Conservation (phyloP, 352 stramenopile species). For the Phytophthora capsici region DNA sequence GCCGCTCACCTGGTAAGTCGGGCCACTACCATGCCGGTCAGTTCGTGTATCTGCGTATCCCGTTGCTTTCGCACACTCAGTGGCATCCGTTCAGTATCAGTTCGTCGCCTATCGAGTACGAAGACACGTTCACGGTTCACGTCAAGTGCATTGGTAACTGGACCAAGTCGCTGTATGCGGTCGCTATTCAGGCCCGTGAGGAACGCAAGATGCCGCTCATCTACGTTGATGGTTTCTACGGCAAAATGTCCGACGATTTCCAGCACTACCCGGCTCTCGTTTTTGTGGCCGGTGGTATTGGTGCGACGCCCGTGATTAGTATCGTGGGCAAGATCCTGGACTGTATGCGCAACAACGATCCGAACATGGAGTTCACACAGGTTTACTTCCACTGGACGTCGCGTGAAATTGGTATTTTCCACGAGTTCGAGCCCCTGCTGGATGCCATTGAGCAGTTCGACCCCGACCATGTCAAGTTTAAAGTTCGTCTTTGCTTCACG, state of each 20-base stretch:
- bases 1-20: slow-evolving; percentile 70
- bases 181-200: slow-evolving; percentile 79
- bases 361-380: slow-evolving; percentile 67
- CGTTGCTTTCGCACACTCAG: slow-evolving; percentile 72
- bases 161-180: slow-evolving; percentile 76
- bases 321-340: slow-evolving; percentile 89
- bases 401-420: slow-evolving; percentile 83
- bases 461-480: slow-evolving; percentile 69
- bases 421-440: slow-evolving; percentile 85
- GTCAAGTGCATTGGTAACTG: slow-evolving; percentile 81
- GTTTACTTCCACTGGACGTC: slow-evolving; percentile 90
- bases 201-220: slow-evolving; percentile 83
- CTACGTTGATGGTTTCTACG: slow-evolving; percentile 86
- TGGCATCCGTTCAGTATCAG: slow-evolving; percentile 91
- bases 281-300: slow-evolving; percentile 86
- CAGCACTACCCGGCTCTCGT: slow-evolving; percentile 84
- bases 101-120: slow-evolving; percentile 84
- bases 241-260: slow-evolving; percentile 85
- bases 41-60: slow-evolving; percentile 82
- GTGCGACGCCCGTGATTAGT: slow-evolving; percentile 89
- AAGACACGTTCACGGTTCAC: slow-evolving; percentile 86
- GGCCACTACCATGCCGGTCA: slow-evolving; percentile 85
- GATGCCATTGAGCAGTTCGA: slow-evolving; percentile 82
- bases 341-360: slow-evolving; percentile 81
- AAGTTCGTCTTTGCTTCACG: slow-evolving; percentile 79